Base-by-base conservation (phyloP, 2,329 filamentous ascomycete genomes). In the Ophiostoma perfectum region DNA sequence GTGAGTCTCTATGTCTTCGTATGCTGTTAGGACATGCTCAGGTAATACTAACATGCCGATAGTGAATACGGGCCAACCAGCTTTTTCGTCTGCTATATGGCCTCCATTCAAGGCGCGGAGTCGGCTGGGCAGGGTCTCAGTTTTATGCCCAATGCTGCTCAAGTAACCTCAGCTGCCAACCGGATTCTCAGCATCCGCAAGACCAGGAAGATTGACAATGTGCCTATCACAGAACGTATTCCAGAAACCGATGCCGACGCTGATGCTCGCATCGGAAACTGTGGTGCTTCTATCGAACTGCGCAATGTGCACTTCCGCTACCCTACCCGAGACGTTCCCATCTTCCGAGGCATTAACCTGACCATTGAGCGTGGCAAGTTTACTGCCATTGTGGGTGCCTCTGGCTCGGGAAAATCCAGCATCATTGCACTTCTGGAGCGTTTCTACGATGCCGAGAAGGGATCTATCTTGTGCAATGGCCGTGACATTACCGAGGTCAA, bases 281-380 rank as follows among this genome's bases (percentile, higher is more conserved):
- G 58, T 2, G 68, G 68, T 14, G 78, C 87, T 65, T 81, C 81
- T 73, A 83, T 88, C 72, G 84, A 88, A 74, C 75, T 88, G 8
- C 77, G 78, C 69, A 79, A 87, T 70, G 74, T 88, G 3, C 79
- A 85, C 76, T 89, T 88, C 79, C 83, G 80, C 71, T 89, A 89
- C 72, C 85, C 86, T 0, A 84, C 83, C 0, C 81, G 86, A 64
- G 80, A 85, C 68, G 78, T 82, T 3, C 80, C 82, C 36, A 82
- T 89, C 44, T 88, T 88, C 76, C 81, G 80, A 66, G 83, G 84
- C 1, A 78, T 93, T 68, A 87, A 83, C 73, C 78, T 93, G 70
- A 85, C 82, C 5, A 85, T 92, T 66, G 80, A 87, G 72, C 87
- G 86, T 72, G 89, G 89, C 4, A 87, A 90, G 74, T 91, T 90